phyloP scores from a whole-genome alignment of 2,329 filamentous ascomycete genomes.

The Sporothrix pallida region DNA sequence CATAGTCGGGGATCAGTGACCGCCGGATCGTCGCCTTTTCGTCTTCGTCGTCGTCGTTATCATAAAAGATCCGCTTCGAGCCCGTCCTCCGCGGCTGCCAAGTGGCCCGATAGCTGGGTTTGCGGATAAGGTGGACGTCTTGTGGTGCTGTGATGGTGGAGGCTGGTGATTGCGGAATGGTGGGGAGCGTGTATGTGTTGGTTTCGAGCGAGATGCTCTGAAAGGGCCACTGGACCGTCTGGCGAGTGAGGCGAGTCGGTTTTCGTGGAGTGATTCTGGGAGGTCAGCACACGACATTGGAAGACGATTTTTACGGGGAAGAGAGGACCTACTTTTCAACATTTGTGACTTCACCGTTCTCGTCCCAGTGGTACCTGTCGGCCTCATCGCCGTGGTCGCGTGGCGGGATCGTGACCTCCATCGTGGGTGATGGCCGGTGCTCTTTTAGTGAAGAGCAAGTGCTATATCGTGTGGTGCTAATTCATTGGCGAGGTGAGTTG shows the following conservation, averaged over 20 bases:
- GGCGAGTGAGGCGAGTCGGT: conserved; percentile 27
- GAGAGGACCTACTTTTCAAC: too few species aligned
- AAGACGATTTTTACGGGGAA: too few species aligned
- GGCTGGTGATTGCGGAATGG: background rate
- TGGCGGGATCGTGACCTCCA: conserved; percentile 44
- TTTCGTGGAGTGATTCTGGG: background rate
- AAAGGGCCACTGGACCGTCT: conserved; percentile 47
- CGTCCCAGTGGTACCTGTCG: conserved; percentile 43
- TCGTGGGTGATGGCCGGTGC: conserved; percentile 25
- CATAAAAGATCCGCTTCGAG: conserved; percentile 22
- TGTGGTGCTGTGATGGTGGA: background rate
- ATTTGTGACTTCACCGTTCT: conserved; percentile 41
- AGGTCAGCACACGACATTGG: too few species aligned
- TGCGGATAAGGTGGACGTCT: conserved; percentile 9
- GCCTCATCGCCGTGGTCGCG: conserved; percentile 41
- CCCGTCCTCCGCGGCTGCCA: conserved; percentile 40
- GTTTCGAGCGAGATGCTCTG: conserved; percentile 43
- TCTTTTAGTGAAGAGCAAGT: background rate
- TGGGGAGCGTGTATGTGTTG: conserved; percentile 23
- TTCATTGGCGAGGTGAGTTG: background rate
- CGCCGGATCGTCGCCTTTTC: conserved; percentile 41
- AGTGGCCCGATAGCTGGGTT: conserved; percentile 37
- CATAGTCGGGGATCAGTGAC: conserved; percentile 61
- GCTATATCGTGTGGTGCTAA: background rate
- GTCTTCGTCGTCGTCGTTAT: conserved; percentile 34